A percentile compares a stretch with the other conserved stretches of the same genome.
Conservation (phyloP, 148 eudicot genomes). For the Chenopodium suecicum region DNA sequence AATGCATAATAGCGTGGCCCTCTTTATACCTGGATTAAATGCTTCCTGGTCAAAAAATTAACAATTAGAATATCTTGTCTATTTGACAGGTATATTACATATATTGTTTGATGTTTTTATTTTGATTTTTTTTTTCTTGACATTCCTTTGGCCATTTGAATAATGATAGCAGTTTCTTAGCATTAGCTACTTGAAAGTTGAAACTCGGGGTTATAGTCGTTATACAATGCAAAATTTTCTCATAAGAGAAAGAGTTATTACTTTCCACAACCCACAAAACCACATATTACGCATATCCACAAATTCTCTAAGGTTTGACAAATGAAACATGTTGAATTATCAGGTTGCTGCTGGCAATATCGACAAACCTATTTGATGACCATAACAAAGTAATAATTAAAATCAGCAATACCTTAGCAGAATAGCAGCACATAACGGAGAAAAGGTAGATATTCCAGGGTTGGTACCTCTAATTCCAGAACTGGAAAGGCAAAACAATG, state of each 20-base stretch:
- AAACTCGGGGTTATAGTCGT: neutral
- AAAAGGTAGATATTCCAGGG: neutral
- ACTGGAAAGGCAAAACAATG: neutral
- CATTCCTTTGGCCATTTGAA: neutral
- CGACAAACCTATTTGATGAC: conserved; percentile 70
- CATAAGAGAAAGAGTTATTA: conserved; percentile 24
- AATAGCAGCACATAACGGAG: neutral
- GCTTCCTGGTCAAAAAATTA: conserved; percentile 23
- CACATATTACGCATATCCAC: conserved; percentile 94
- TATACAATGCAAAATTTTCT: neutral
- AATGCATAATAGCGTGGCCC: conserved; percentile 81
- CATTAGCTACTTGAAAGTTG: too few species aligned
- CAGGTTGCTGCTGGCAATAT: conserved; percentile 95
- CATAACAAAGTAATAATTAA: neutral
- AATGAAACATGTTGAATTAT: conserved; percentile 75
- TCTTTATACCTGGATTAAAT: conserved; percentile 70
- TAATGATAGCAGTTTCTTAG: neutral
- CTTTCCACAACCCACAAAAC: conserved; percentile 99
- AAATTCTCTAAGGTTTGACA: conserved; percentile 93
- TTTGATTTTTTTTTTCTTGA: neutral
- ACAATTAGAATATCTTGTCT: conserved; percentile 13
- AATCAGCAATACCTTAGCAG: neutral
- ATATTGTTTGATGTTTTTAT: neutral
- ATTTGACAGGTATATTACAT: neutral
- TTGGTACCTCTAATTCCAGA: neutral